Evolutionary conservation across 129 eudicot species (phyloP).

Genomic region (Scalesia atractyloides): DNA sequence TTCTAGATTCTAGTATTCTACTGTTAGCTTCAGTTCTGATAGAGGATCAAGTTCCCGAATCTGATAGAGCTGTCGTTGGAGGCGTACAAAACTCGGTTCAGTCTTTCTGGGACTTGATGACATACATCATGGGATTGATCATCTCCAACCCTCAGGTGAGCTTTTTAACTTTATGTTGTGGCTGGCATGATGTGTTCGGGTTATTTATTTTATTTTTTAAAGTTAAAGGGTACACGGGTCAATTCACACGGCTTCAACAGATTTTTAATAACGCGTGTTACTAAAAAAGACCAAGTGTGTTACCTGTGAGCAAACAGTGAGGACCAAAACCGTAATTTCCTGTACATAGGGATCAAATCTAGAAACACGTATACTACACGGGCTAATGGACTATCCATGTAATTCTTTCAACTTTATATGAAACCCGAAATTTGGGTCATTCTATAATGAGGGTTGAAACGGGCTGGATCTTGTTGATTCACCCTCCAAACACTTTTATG

Average conservation of each 20-base stretch:
- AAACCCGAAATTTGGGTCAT: too few species aligned
- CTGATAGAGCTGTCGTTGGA: conserved; percentile 86
- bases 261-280: too few species aligned
- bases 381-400: too few species aligned
- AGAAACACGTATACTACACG: too few species aligned
- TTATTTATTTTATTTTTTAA: neutral
- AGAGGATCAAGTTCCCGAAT: conserved; percentile 81
- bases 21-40: conserved; percentile 3
- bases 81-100: conserved; percentile 96
- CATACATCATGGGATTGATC: conserved; percentile 81
- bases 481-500: neutral
- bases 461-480: neutral
- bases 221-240: too few species aligned
- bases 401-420: too few species aligned
- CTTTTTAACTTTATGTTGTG: neutral
- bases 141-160: conserved; percentile 88
- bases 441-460: neutral
- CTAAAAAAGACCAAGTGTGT: too few species aligned
- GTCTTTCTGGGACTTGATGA: conserved; percentile 78
- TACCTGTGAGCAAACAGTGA: too few species aligned
- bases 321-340: too few species aligned
- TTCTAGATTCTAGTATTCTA: conserved; percentile 13
- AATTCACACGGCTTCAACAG: too few species aligned
- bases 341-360: too few species aligned
- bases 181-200: neutral